Conservation (phyloP, 2,329 filamentous ascomycete species). For the Zelopaecilomyces penicillatus region DNA sequence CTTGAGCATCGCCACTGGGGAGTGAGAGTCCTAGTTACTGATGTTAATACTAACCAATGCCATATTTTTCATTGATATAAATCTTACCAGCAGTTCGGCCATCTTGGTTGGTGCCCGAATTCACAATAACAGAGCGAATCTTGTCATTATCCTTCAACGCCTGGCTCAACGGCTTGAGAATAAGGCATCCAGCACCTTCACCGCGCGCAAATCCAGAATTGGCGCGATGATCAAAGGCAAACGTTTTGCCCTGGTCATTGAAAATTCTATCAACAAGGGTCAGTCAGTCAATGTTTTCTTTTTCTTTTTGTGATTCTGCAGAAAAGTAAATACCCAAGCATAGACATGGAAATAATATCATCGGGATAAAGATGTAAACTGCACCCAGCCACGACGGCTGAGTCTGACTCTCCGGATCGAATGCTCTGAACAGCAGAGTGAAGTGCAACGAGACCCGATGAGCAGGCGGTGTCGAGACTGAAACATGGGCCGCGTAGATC, state of each 20-base stretch:
- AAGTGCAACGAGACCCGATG: conserved; percentile 40
- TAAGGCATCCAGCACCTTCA: conserved; percentile 47
- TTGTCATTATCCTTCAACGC: conserved; percentile 48
- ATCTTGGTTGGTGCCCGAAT: conserved; percentile 46
- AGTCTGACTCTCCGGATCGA: conserved; percentile 34
- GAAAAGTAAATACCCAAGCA: conserved; percentile 15
- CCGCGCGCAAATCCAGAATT: conserved; percentile 49
- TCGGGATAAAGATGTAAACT: conserved; percentile 40
- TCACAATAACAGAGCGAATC: conserved; percentile 42
- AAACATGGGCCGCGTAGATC: conserved; percentile 46
- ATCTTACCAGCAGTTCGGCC: conserved; percentile 31
- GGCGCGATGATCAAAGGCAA: conserved; percentile 27
- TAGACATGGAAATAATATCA: conserved; percentile 21
- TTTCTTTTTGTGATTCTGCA: no score
- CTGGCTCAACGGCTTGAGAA: conserved; percentile 48
- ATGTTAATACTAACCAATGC: conserved; percentile 4
- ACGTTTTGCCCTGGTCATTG: conserved; percentile 42
- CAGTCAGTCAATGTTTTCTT: not conserved
- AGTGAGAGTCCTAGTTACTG: conserved; percentile 42
- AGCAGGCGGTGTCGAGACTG: conserved; percentile 45
- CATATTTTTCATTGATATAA: no score
- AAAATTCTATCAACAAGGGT: conserved; percentile 21
- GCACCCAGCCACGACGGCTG: conserved; percentile 39
- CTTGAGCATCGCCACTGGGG: conserved; percentile 43
- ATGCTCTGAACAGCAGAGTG: conserved; percentile 43